A percentile compares a stretch with the other conserved stretches of the same genome.
phyloP scores from a whole-genome alignment of 129 eudicot species.

The carrot (Daucus carota) region DNA sequence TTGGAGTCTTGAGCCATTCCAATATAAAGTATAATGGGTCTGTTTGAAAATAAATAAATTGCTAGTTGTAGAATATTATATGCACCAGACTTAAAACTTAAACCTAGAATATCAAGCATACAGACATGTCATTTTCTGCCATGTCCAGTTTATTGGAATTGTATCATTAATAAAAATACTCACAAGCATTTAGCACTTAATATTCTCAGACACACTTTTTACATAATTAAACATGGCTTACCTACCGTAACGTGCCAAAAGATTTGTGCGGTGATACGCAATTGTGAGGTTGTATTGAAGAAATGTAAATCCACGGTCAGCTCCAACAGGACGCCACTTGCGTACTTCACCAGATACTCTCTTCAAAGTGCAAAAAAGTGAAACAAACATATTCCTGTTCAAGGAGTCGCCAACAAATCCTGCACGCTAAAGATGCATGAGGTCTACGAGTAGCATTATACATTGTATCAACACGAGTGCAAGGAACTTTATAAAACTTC shows the following conservation, averaged over 20 bases:
- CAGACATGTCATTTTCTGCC: not conserved
- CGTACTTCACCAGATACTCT: constrained; percentile 56
- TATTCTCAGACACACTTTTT: not conserved
- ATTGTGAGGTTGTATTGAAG: constrained; percentile 76
- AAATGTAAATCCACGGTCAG: constrained; percentile 93
- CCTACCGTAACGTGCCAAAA: constrained; percentile 98
- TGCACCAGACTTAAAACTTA: too few species aligned
- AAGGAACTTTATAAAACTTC: too few species aligned
- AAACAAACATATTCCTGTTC: constrained; percentile 95
- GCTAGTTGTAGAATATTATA: too few species aligned
- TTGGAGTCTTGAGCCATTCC: too few species aligned
- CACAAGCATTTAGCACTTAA: not conserved
- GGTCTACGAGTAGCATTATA: constrained; percentile 24
- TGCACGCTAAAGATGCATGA: constrained; percentile 54
- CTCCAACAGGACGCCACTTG: constrained; percentile 98
- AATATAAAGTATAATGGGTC: too few species aligned
- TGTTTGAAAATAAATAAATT: too few species aligned
- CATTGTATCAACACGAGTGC: not conserved
- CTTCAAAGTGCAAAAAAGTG: constrained; percentile 78
- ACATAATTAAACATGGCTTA: constrained; percentile 40
- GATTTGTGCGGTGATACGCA: constrained; percentile 91
- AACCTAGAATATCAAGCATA: not conserved
- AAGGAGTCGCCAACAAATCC: constrained; percentile 98
- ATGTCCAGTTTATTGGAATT: not conserved
- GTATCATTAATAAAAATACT: not conserved